Conservation (phyloP, 345 rosid species). For the Rhizophora mangle region DNA sequence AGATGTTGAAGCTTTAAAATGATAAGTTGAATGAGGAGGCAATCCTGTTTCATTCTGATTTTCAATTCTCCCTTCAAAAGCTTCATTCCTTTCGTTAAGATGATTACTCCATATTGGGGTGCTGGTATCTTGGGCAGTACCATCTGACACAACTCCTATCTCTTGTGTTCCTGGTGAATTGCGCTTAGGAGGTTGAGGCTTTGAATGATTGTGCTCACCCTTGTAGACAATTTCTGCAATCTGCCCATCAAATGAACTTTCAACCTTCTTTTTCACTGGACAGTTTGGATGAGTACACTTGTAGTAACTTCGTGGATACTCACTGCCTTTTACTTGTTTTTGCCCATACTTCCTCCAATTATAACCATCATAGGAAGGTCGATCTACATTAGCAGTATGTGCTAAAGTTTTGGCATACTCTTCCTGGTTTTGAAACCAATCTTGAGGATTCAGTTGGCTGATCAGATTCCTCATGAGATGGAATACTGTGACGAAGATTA, state of each 20-base stretch:
- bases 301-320: conserved; percentile 90
- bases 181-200: conserved; percentile 72
- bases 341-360: conserved; percentile 99
- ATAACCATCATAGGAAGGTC: conserved; percentile 86
- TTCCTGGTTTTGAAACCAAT: conserved; percentile 32
- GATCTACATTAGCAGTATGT: conserved; percentile 30
- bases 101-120: conserved; percentile 31
- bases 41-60: conserved; percentile 38
- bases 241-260: conserved; percentile 78
- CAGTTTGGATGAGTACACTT: conserved; percentile 90
- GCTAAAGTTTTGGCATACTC: conserved; percentile 40
- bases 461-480: conserved; percentile 26
- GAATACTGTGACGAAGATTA: conserved; percentile 27
- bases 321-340: conserved; percentile 98
- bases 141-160: conserved; percentile 36
- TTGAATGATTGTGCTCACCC: conserved; percentile 85
- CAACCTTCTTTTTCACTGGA: conserved; percentile 93
- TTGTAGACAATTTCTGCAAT: conserved; percentile 93
- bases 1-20: conserved; percentile 20
- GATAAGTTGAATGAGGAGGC: conserved; percentile 24
- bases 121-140: conserved; percentile 36
- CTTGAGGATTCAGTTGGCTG: conserved; percentile 33
- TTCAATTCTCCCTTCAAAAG: conserved; percentile 39
- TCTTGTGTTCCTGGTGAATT: conserved; percentile 48
- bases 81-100: conserved; percentile 43